Percentiles rank a stretch among this genome's conserved stretches.
Conservation (phyloP, 805 yeast species). For the Wickerhamiella galacta region DNA sequence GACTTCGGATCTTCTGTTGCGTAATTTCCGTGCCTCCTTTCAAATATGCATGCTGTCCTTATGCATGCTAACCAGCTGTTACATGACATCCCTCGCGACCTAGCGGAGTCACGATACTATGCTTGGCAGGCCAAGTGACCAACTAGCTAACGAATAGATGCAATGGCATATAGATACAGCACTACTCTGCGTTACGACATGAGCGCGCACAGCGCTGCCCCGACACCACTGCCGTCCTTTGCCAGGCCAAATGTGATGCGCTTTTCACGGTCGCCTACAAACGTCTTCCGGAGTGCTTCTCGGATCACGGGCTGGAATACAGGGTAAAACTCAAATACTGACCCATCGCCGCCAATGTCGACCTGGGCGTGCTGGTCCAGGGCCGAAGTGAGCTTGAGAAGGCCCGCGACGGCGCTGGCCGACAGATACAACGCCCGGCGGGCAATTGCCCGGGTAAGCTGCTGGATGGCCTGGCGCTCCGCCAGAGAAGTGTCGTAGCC, state of each 20-base stretch:
- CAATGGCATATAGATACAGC: neutral
- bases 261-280: slow-evolving; percentile 60
- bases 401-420: slow-evolving; percentile 80
- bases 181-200: neutral
- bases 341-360: slow-evolving; percentile 92
- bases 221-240: slow-evolving; percentile 92
- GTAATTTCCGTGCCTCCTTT: too few species aligned
- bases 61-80: too few species aligned
- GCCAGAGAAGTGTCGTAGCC: slow-evolving; percentile 48
- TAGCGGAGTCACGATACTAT: too few species aligned
- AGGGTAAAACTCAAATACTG: slow-evolving; percentile 86
- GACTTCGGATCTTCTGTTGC: too few species aligned
- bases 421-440: slow-evolving; percentile 80
- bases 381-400: slow-evolving; percentile 48
- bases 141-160: neutral
- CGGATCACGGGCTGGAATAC: slow-evolving; percentile 67
- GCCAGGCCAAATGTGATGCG: slow-evolving; percentile 66
- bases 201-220: slow-evolving; percentile 87
- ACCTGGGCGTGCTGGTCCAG: slow-evolving; percentile 52
- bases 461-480: slow-evolving; percentile 62
- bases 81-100: too few species aligned
- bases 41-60: too few species aligned
- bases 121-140: neutral
- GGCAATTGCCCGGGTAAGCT: slow-evolving; percentile 61
- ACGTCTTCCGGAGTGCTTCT: slow-evolving; percentile 45